Base-by-base conservation (phyloP, 2,329 filamentous ascomycete genomes). In the Trichoderma harzianum region DNA sequence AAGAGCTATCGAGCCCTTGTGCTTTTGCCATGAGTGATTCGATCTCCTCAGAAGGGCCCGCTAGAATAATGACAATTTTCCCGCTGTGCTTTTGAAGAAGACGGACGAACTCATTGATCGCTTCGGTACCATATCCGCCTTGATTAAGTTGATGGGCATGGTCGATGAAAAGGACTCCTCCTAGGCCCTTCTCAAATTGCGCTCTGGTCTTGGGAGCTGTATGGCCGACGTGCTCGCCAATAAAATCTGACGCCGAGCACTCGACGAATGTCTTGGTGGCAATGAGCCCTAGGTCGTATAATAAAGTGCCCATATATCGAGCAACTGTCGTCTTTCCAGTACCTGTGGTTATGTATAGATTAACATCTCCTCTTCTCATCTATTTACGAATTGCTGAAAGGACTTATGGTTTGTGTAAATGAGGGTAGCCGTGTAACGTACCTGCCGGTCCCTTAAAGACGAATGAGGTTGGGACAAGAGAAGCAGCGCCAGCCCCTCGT, bases 261-360 rank as follows among this genome's bases (percentile, higher is more conserved):
- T 67, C 64, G 16, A 58, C 2, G 16, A 39, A 57, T 58, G 30
- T 53, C 34, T 58, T 68, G 10, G 65, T 68, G 47, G 64, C 30
- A 5, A 67, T 7, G 14, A 58, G 5, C 26, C 51, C 64, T 6
- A 67, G 8, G 21, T 67, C 51, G 64, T 58, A 39, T 14, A 67
- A 67, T 21, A 67, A 11, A 6, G 43, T 34, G 3, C 30, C 24
- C 64, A 67, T 58, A 6, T 67, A 57, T 12, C 51, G 64, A 18
- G 64, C 64, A 43, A 67, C 64, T 28, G 47, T 67, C 2, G 51
- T 67, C 32, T 67, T 67, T 30, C 64, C 64, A 16, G 64, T 67
- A 10, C 62, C 62, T 65, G 8, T 21, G 10, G 1, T 34, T 3
- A 18, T 21, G 16, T 10, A 16, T 10, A 16, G n/a, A 7, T 65